Base-by-base conservation (phyloP, 768 basidiomycete species). In the Podaxis rugospora region DNA sequence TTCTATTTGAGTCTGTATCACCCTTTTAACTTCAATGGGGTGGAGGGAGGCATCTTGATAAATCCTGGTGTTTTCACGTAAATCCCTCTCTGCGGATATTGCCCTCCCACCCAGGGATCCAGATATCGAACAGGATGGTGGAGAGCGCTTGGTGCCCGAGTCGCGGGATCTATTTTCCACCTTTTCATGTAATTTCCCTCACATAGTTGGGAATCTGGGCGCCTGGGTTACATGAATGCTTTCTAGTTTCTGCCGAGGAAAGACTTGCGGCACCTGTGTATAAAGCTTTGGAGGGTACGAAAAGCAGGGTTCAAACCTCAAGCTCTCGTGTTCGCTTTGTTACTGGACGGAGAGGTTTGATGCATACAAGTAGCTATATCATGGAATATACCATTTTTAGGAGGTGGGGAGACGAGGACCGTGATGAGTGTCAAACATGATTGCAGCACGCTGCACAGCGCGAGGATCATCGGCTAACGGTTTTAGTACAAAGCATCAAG, bases 71-170 rank as follows among this genome's bases (percentile, higher is more conserved):
- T 9, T 7, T 32, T 32, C 69, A 82, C 56, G 79, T 81, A 1
- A 55, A 67, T 58, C 59, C 68, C 14, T 88, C 88, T 64, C 84
- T 87, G 3, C 67, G 80, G 21, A 86, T 87, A 32, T 87, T 88
- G 86, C 66, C 72, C 32, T 32, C 32, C 7, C 32, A 32, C 7
- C 32, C 32, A 32, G 7, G 32, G 35, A 52, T 50, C 21, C 61
- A 88, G 87, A 90, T 68, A 84, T 88, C 18, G 88, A 87, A 13
- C 81, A 86, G 66, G 88, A 86, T 44, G 85, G 81, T 25, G 88
- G 88, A 46, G 87, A 88, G 71, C 89, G 32, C 32, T 32, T 9
- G 32, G 32, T 9, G 32, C 32, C 32, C 32, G 7, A 9, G 32
- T 9, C 7, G 32, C 32, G 32, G 32, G 7, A 6, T 9, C 32